Base-by-base conservation (phyloP, 2,329 filamentous ascomycete genomes). In the Phyllachora maydis region DNA sequence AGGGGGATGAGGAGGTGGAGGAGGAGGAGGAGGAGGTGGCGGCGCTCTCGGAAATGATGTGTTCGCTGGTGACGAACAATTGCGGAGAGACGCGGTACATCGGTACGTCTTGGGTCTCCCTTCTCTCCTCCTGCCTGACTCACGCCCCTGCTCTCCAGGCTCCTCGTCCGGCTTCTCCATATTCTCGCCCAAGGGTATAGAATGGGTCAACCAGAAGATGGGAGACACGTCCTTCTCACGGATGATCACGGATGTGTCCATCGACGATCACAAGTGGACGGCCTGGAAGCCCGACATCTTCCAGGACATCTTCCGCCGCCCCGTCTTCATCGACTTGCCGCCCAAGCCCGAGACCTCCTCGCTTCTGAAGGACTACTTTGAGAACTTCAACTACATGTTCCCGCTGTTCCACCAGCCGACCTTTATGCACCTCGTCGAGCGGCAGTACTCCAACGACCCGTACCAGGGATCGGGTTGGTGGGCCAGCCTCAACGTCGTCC, bases 351-450 rank as follows among this genome's bases (percentile, higher is more conserved):
- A 93, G 49, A 79, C 82, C 1, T 47, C 90, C 30, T 90, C 81
- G 2, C 54, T 95, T 18, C 65, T 93, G 30, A 81, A 76, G 46
- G 88, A 98, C 46, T 98, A 75, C 41, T 98, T 98, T 35, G 79
- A 91, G 40, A 93, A 93, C 49, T 95, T 98, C 60, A 98, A 98
- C 54, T 88, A 81, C 65, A 85, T 95, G 65, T 92, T 95, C 41
- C 88, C 88, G 5, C 58, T 98, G 4, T 98, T 92, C 40, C 88
- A 98, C 46, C 83, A 93, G 45, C 83, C 85, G 1, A 95, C 88
- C 0, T 98, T 98, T 42, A 95, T 95, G 81, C 83, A 93, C 41
- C 58, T 95, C 4, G 82, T 93, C 16, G 82, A 95, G 40, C 70
- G 76, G 35, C 85, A 95, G 43, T 98, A 95, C 47, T 90, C 82